Conservation (phyloP, 2,329 filamentous ascomycete genomes). For the Ophiostoma sp. region DNA sequence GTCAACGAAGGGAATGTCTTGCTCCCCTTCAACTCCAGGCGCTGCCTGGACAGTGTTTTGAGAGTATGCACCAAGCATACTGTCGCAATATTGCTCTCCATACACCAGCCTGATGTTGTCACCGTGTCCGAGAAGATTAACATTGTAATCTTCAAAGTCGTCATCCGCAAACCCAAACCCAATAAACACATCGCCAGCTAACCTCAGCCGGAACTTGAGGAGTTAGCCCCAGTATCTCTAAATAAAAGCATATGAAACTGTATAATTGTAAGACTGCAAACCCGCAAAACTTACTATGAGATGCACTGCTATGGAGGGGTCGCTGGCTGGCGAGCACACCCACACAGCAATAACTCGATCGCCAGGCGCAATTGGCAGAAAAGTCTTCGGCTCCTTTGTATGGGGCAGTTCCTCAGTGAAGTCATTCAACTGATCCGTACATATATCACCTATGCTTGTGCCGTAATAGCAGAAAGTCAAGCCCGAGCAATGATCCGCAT, state of each 20-base stretch:
- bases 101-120: neutral
- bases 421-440: neutral
- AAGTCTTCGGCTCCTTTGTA: neutral
- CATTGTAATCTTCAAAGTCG: too few relatives aligned
- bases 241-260: neutral
- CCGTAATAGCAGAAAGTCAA: neutral
- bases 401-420: neutral
- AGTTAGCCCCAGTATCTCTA: neutral
- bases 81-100: too few relatives aligned
- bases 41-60: too few relatives aligned
- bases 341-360: neutral
- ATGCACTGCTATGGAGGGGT: neutral
- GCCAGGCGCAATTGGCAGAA: neutral
- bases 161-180: neutral
- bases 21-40: too few relatives aligned
- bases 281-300: neutral
- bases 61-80: too few relatives aligned
- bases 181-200: neutral
- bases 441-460: neutral
- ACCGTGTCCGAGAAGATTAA: neutral
- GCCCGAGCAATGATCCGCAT: neutral
- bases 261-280: neutral
- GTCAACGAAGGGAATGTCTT: too few relatives aligned
- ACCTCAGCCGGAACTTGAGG: neutral
- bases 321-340: neutral